Conservation (phyloP, 345 rosid genomes). For the Syzygium aqueum region DNA sequence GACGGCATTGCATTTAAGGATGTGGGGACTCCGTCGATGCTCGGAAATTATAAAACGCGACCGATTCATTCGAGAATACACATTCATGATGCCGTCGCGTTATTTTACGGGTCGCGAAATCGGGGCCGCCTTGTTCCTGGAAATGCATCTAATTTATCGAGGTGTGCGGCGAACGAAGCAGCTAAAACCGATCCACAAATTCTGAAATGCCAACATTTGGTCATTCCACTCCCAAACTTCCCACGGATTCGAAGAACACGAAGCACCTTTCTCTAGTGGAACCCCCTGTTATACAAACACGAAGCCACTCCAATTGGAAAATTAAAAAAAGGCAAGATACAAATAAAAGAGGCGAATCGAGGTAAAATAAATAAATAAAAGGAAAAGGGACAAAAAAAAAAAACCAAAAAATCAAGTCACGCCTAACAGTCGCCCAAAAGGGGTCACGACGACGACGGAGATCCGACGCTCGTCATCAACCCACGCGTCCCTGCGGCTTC, state of each 20-base stretch:
- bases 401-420: not conserved
- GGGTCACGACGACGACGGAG: slow-evolving; percentile 12
- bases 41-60: too few species aligned
- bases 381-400: not conserved
- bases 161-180: not conserved
- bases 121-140: not conserved
- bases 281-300: not conserved
- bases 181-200: not conserved
- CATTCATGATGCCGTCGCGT: too few species aligned
- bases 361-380: not conserved
- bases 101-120: not conserved
- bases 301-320: not conserved
- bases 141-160: not conserved
- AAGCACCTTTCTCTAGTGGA: not conserved
- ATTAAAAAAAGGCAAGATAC: not conserved
- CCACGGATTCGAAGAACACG: not conserved
- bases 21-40: too few species aligned
- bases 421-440: not conserved
- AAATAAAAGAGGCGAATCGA: not conserved
- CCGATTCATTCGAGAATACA: too few species aligned
- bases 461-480: slow-evolving; percentile 16
- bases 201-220: not conserved
- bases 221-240: not conserved
- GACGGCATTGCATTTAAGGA: not conserved
- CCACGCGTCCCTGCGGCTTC: slow-evolving; percentile 31